Evolutionary conservation across 2,329 filamentous ascomycete species (phyloP).

Genomic region (Rhynchosporium agropyri): DNA sequence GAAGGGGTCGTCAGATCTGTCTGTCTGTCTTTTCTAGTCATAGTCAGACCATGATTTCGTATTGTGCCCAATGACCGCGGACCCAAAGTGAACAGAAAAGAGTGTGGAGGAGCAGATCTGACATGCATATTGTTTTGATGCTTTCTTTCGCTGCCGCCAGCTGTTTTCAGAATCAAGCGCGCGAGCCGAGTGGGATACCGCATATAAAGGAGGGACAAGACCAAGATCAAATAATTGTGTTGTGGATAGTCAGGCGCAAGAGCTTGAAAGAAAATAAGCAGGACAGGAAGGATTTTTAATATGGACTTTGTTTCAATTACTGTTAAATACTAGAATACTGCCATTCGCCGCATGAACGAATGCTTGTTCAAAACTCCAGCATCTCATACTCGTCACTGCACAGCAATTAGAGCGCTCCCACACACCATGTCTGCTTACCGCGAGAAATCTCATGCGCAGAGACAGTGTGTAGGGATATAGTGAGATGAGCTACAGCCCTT

Average conservation of each 20-base stretch:
- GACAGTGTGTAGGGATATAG: constrained; percentile 35
- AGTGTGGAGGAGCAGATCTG: constrained; percentile 4
- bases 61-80: neutral
- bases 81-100: neutral
- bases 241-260: neutral
- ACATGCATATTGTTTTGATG: constrained; percentile 1
- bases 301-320: constrained; percentile 27
- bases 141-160: neutral
- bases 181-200: neutral
- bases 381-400: constrained; percentile 33
- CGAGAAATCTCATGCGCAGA: neutral
- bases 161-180: neutral
- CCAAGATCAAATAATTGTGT: neutral
- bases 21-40: neutral
- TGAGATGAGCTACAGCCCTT: constrained; percentile 41
- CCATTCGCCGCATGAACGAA: constrained; percentile 23
- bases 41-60: neutral
- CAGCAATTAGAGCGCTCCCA: constrained; percentile 30
- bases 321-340: constrained; percentile 32
- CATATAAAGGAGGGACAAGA: neutral
- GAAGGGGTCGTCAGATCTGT: neutral
- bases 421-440: constrained; percentile 14
- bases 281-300: neutral
- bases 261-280: neutral
- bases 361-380: constrained; percentile 26